A percentile compares a stretch with the other conserved stretches of the same genome.
Conservation (phyloP, 805 yeast genomes). For the Saturnispora ahearnii region DNA sequence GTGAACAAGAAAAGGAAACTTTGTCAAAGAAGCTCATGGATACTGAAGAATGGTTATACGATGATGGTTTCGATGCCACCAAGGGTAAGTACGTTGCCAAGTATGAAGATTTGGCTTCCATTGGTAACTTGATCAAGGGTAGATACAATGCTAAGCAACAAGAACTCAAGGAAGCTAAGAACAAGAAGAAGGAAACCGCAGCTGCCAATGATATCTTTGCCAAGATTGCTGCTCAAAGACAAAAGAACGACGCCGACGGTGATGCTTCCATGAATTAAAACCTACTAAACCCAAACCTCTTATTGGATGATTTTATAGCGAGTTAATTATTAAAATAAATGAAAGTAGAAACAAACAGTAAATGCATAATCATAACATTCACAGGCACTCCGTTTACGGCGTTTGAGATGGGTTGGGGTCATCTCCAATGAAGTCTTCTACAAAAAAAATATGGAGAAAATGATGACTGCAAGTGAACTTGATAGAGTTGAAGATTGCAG, state of each 20-base stretch:
- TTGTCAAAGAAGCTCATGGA: constrained; percentile 63
- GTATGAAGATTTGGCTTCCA: constrained; percentile 91
- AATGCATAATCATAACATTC: not conserved
- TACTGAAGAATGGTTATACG: constrained; percentile 98
- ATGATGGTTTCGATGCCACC: constrained; percentile 91
- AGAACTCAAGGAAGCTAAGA: constrained; percentile 84
- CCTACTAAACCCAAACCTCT: not conserved
- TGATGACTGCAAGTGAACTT: not conserved
- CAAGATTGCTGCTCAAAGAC: constrained; percentile 69
- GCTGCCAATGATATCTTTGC: constrained; percentile 37
- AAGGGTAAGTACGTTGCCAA: constrained; percentile 97
- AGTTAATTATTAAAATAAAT: not conserved
- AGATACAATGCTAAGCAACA: constrained; percentile 91
- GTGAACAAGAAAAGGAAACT: constrained; percentile 80
- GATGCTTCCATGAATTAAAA: constrained; percentile 28
- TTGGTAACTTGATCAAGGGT: constrained; percentile 92
- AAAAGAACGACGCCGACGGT: constrained; percentile 29
- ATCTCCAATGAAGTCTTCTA: no score
- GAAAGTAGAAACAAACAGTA: not conserved
- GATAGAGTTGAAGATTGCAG: not conserved
- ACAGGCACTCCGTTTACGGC: no score
- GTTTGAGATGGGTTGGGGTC: no score
- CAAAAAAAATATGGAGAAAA: not conserved
- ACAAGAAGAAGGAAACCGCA: constrained; percentile 63
- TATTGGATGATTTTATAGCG: constrained; percentile 1